Evolutionary conservation across 768 basidiomycete genomes (phyloP), one percentile per base, ranked within the genome.

Genomic region (Kwoniella mangroviensis): DNA sequence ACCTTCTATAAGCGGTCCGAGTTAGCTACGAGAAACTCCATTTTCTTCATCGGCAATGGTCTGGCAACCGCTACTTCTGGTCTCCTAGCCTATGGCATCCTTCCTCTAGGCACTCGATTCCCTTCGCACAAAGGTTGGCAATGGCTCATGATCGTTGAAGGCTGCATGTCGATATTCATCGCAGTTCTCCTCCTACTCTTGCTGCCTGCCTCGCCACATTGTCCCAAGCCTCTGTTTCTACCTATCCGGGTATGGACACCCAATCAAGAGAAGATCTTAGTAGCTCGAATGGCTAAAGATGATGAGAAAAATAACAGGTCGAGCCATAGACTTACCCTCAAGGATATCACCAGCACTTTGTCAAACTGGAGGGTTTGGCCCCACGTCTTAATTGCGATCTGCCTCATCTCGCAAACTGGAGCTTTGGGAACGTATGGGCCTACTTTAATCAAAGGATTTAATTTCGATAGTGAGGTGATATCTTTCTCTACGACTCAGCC

Each of bases 1-100:
- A 70, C 68, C 0, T 76, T 74, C 60, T 77, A 80, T 73, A 82
- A 79, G 28, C 76, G 78, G 1, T 49, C 60, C 26, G 81, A 82
- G 58, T 64, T 79, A 5, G 79, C 79, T 0, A 65, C 59, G 19
- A 51, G 78, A 17, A 73, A 72, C 54, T 64, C 74, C 6, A 43
- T 78, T 66, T 82, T 82, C 74, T 82, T 78, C 73, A 59, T 79
- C n/a, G 81, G 76, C 7, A 73, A 65, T 11, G 70, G 64, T 28
- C 66, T 78, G 24, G 77, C 76, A 1, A 49, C 51, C 17, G 77
- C 79, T 13, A 70, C 73, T 2, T 70, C 76, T 1, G 77, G 77
- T 24, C 72, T 82, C 3, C 64, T 82, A 21, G 77, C 76, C 0
- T 76, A 74, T 49, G 81, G 74, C 1, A 77, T 82, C 28, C 69